These are phyloP conservation scores for Chlamydomonas sphaeroides DNA, from an alignment of 139 green algal genomes.

Conservation along the genomic window DNA sequence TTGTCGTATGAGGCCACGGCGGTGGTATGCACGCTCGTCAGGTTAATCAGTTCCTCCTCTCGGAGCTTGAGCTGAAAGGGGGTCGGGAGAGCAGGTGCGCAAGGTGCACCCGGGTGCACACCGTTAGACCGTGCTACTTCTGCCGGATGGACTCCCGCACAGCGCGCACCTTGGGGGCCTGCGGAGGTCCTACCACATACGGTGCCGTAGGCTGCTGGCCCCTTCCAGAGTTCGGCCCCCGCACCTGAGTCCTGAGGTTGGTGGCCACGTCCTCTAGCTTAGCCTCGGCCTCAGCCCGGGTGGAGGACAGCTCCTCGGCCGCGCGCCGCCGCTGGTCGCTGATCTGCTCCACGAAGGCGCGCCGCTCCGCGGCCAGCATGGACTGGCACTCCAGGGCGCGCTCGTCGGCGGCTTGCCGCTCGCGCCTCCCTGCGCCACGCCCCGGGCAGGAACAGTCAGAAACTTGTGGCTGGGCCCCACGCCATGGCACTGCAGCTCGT, in stretches of 20 bases:
- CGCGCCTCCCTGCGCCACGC: slow-evolving; percentile 58
- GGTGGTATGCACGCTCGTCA: slow-evolving; percentile 72
- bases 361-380: slow-evolving; percentile 47
- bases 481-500: too few relatives aligned
- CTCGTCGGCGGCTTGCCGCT: slow-evolving; percentile 69
- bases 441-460: background rate
- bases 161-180: too few relatives aligned
- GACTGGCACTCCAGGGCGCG: slow-evolving; percentile 53
- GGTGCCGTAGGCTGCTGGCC: too few relatives aligned
- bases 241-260: slow-evolving; percentile 55
- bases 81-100: too few relatives aligned
- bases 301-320: slow-evolving; percentile 26
- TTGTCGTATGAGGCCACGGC: slow-evolving; percentile 71
- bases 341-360: slow-evolving; percentile 19
- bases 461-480: too few relatives aligned
- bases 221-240: too few relatives aligned
- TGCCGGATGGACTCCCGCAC: too few relatives aligned
- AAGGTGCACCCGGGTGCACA: too few relatives aligned
- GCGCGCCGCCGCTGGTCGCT: background rate
- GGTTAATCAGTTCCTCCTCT: slow-evolving; percentile 74
- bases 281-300: slow-evolving; percentile 25
- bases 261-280: slow-evolving; percentile 53
- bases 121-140: too few relatives aligned
- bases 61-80: slow-evolving; percentile 65
- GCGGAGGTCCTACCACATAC: too few relatives aligned